Evolutionary conservation across 1,284 basidiomycete species (phyloP), one percentile per base, ranked within the genome.

Genomic region (Leccinum subfulvum): DNA sequence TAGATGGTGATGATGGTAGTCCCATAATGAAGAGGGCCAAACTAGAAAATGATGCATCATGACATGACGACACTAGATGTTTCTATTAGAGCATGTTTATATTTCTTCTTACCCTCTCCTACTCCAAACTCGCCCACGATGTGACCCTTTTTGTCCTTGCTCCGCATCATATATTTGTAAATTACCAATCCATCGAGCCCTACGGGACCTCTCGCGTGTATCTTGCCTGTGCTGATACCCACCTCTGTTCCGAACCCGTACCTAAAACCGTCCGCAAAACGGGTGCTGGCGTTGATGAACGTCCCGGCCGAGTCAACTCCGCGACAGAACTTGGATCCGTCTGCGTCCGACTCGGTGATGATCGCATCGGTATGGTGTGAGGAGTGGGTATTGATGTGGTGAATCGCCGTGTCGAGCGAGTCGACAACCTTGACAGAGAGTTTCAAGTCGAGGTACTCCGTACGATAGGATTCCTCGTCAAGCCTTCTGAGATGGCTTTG

Each of bases 231-330:
- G 73, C 90, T 92, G 73, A 99, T 98, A 9, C 97, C 97, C 1
- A 99, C 97, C 77, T 99, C 97, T 2, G 97, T 97, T 1, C 97
- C 97, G 67, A 98, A 94, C 0, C 97, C 97, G 76, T 95, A 99
- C 61, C 97, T 80, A 78, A 97, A 98, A 1, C 97, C 97, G 76
- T 99, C 97, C 0, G 96, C 92, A 72, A 99, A 99, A 55, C 97
- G 85, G 8, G 97, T 97, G 66, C 90, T 93, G 3, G 95, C 94
- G 71, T 99, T 99, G 66, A 98, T 86, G 71, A 92, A 99, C 8
- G 94, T 94, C 58, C 96, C 95, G 2, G 97, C 93, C 2, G 90
- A 92, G 75, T 97, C 95, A 28, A 99, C 89, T 2, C 92, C 92
- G 23, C 90, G 83, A 69, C 90, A 92, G 80, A 98, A 99, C 26